Percentiles rank a stretch among this genome's conserved stretches.
Conservation (phyloP, 371 early-diverging fungal genomes). For the Mortierella sp. region DNA sequence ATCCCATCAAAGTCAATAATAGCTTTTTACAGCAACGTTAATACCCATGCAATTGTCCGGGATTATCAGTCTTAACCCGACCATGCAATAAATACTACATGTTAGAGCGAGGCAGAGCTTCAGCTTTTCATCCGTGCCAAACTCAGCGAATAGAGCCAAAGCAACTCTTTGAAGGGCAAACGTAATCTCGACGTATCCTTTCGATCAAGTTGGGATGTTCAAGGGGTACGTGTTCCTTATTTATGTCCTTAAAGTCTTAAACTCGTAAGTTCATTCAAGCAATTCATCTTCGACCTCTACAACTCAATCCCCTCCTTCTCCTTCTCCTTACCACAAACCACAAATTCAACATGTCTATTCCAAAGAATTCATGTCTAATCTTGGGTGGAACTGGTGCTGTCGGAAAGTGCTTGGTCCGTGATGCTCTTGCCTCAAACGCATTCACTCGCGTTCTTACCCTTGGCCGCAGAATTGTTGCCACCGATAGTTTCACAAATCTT, state of each 20-base stretch:
- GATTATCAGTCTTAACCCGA: not conserved
- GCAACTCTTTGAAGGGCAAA: no score
- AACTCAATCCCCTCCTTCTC: not conserved
- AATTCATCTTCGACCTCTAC: no score
- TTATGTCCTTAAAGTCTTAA: no score
- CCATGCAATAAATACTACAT: no score
- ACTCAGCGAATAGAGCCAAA: no score
- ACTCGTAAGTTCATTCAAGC: no score
- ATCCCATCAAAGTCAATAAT: constrained; percentile 27
- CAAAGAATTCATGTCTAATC: constrained; percentile 53
- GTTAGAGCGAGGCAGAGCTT: no score
- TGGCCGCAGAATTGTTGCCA: constrained; percentile 61
- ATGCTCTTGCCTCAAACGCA: constrained; percentile 67
- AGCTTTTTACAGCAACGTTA: constrained; percentile 28
- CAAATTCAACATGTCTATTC: constrained; percentile 32
- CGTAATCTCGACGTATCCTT: no score
- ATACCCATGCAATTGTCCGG: constrained; percentile 37
- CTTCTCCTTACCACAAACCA: not conserved
- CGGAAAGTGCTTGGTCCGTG: constrained; percentile 75
- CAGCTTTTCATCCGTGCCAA: no score
- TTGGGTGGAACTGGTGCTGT: constrained; percentile 76
- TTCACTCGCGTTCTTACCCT: constrained; percentile 75
- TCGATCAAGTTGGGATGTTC: no score
- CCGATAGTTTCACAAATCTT: constrained; percentile 35
- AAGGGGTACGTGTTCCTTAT: no score